A percentile compares a stretch with the other conserved stretches of the same genome.
Evolutionary conservation across 2,329 filamentous ascomycete species (phyloP).

Genomic region (Karstenula rhodostoma): DNA sequence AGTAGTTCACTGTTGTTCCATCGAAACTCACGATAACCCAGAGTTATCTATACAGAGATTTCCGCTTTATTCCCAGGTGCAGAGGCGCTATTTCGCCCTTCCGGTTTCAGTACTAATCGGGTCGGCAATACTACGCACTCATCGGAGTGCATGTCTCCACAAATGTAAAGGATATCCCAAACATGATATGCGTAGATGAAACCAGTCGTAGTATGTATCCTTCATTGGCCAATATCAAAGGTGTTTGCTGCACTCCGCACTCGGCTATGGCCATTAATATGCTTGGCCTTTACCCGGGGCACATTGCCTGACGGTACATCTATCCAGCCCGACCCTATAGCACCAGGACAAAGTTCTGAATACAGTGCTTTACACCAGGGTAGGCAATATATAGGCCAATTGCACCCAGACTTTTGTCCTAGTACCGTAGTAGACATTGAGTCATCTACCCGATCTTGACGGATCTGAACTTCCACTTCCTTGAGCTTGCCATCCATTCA

Average conservation of each 20-base stretch:
- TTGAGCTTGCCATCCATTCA: not conserved
- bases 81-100: not conserved
- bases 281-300: constrained; percentile 2
- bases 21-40: not conserved
- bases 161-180: not conserved
- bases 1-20: not conserved
- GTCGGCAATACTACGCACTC: not conserved
- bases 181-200: not conserved
- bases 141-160: not conserved
- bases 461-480: not conserved
- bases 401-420: too few species aligned
- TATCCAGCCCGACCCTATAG: not conserved
- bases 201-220: not conserved
- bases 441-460: not conserved
- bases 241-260: not conserved
- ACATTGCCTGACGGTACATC: not conserved
- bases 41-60: not conserved
- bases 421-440: too few species aligned
- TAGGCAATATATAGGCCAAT: too few species aligned
- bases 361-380: too few species aligned
- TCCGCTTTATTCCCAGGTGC: not conserved
- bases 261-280: not conserved
- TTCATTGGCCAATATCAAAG: not conserved
- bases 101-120: not conserved
- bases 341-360: too few species aligned